Evolutionary conservation across 345 rosid genomes (phyloP).

Genomic region (Combretum micranthum): DNA sequence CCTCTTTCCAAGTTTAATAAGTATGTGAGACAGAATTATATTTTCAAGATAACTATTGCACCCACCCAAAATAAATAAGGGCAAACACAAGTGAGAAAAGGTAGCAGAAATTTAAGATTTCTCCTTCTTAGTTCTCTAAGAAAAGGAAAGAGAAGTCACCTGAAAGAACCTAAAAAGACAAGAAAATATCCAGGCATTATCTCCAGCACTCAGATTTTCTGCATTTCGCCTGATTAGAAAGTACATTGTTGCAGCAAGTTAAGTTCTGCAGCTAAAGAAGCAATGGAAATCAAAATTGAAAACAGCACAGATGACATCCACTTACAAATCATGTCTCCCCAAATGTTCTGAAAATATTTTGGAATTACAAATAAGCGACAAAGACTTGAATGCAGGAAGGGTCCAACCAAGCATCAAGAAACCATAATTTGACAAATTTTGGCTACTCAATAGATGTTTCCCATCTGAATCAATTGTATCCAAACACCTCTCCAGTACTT

Average conservation of each 20-base stretch:
- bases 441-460: slow-evolving; percentile 33
- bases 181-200: slow-evolving; percentile 50
- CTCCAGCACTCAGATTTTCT: slow-evolving; percentile 49
- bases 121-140: background rate
- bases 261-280: slow-evolving; percentile 5
- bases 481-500: slow-evolving; percentile 64
- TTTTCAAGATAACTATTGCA: too few relatives aligned
- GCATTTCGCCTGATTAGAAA: slow-evolving; percentile 29
- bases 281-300: background rate
- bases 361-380: slow-evolving; percentile 55
- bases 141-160: slow-evolving; percentile 35
- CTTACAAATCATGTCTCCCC: slow-evolving; percentile 54
- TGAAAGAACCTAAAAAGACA: slow-evolving; percentile 62
- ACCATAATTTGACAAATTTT: slow-evolving; percentile 32
- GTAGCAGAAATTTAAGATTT: too few relatives aligned
- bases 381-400: slow-evolving; percentile 62
- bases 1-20: too few relatives aligned
- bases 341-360: slow-evolving; percentile 26
- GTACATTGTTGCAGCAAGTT: background rate
- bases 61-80: too few relatives aligned
- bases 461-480: slow-evolving; percentile 47
- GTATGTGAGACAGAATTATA: too few relatives aligned
- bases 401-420: slow-evolving; percentile 53
- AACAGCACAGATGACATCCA: slow-evolving; percentile 15
- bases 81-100: too few relatives aligned